Evolutionary conservation across 2,329 filamentous ascomycete species (phyloP).

Genomic region (Cordyceps farinosa): DNA sequence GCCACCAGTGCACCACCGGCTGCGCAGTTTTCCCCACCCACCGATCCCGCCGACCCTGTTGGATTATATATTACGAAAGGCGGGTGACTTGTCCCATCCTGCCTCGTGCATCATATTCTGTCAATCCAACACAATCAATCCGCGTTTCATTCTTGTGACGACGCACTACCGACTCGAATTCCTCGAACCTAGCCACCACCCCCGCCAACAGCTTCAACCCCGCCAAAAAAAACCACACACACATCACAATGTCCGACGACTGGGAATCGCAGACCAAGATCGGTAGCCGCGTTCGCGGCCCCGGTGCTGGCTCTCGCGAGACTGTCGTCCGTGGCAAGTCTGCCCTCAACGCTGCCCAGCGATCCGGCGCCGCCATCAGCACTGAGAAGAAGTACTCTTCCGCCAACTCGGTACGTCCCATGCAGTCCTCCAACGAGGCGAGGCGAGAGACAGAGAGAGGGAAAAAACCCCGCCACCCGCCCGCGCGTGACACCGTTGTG

Average conservation of each 20-base stretch:
- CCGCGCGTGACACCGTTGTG: constrained; percentile 3
- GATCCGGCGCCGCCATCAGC: constrained; percentile 68
- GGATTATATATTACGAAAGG: constrained; percentile 21
- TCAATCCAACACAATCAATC: neutral
- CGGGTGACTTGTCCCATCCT: neutral
- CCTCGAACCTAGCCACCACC: constrained; percentile 7
- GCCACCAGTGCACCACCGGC: constrained; percentile 15
- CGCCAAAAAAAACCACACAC: constrained; percentile 26
- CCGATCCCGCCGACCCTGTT: constrained; percentile 25
- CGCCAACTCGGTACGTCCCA: constrained; percentile 69
- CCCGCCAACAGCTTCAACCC: constrained; percentile 7
- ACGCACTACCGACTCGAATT: neutral
- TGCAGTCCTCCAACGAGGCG: neutral
- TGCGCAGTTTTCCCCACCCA: constrained; percentile 20
- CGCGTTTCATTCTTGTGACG: neutral
- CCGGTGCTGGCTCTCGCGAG: constrained; percentile 67
- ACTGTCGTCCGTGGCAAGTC: constrained; percentile 81
- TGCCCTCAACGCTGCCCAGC: constrained; percentile 84
- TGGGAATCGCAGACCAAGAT: constrained; percentile 93
- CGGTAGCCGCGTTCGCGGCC: constrained; percentile 74
- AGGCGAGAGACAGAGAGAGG: neutral
- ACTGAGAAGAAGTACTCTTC: constrained; percentile 89
- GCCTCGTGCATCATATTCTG: neutral
- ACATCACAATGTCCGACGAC: constrained; percentile 63
- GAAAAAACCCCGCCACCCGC: neutral